phyloP scores from a whole-genome alignment of 331 rosid species.

The Quercus lobata region DNA sequence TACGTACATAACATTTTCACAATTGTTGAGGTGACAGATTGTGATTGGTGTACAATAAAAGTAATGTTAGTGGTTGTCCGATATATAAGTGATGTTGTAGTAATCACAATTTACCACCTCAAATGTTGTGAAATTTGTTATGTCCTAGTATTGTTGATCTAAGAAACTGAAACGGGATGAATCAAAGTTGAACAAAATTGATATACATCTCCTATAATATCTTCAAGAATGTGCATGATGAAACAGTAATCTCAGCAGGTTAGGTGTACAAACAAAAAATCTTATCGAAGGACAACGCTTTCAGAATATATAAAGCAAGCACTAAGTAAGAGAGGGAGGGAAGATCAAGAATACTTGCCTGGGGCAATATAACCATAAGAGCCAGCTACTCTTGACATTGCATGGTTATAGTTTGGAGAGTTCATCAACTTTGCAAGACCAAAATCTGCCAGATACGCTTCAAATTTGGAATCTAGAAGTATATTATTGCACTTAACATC shows the following conservation, averaged over 20 bases:
- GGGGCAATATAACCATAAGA: slow-evolving; percentile 95
- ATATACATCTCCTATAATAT: background rate
- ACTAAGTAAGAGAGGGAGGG: background rate
- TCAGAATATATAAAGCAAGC: slow-evolving; percentile 1
- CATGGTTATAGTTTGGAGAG: slow-evolving; percentile 71
- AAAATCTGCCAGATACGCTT: slow-evolving; percentile 85
- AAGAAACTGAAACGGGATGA: background rate
- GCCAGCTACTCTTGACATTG: slow-evolving; percentile 91
- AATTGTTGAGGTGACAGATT: no score
- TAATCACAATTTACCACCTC: no score
- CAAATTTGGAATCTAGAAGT: slow-evolving; percentile 73
- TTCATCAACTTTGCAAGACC: slow-evolving; percentile 87
- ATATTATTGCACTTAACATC: slow-evolving; percentile 95
- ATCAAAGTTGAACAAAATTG: background rate
- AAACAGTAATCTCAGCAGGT: background rate
- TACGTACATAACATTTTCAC: no score
- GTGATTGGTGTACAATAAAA: no score
- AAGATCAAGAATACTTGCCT: slow-evolving; percentile 39
- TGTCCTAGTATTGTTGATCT: no score
- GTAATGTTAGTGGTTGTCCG: no score
- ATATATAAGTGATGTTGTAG: no score
- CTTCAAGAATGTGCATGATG: background rate
- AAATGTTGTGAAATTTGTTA: no score
- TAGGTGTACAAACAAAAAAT: background rate
- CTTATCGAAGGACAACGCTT: background rate